Evolutionary conservation across 164 flowering plant genomes (phyloP), one percentile per base, ranked within the genome.

Genomic region (Akebia trifoliata): DNA sequence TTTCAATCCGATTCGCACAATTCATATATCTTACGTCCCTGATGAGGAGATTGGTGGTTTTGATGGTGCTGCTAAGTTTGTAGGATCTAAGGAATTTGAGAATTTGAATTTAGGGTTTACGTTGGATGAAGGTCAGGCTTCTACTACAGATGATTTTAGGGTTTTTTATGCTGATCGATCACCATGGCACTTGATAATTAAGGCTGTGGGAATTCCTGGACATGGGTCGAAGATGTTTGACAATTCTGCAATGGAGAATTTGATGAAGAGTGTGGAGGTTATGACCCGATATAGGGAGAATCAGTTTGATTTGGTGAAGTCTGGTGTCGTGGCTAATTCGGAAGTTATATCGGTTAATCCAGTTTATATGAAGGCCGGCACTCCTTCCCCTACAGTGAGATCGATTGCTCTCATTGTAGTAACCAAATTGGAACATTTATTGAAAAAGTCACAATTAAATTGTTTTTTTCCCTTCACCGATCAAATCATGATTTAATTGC

Each of bases 111-210:
- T 93, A 15, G 98, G 98, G 70, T 85, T 93, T 59, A 71, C 69
- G 68, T 37, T 93, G 76, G 99, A 93, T 57, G 96, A 93, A 69
- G 99, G 99, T 30, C 97, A 87, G 74, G 95, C 97, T 1, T 80
- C 82, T 1, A 42, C 68, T 1, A 64, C 12, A 0, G 90, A 86
- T 30, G 85, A 80, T 46, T 86, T 72, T 48, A 67, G 99, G 72
- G 86, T 93, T 12, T 93, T 93, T 59, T 87, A 81, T 43, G 96
- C 88, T 0, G 99, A 93, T 26, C 56, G 96, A 59, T 36, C 72
- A 17, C 96, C 96, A 2, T 87, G 94, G 96, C 0, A 45, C 28
- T 51, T 90, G 64, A 64, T 71, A 6, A 72, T 93, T 36, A 82
- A 65, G 76, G 90, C 94, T 15, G 55, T 29, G 1, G 99, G 99